These are phyloP conservation scores for Suillus cothurnatus DNA, from an alignment of 768 basidiomycete genomes.

Conservation along the genomic window DNA sequence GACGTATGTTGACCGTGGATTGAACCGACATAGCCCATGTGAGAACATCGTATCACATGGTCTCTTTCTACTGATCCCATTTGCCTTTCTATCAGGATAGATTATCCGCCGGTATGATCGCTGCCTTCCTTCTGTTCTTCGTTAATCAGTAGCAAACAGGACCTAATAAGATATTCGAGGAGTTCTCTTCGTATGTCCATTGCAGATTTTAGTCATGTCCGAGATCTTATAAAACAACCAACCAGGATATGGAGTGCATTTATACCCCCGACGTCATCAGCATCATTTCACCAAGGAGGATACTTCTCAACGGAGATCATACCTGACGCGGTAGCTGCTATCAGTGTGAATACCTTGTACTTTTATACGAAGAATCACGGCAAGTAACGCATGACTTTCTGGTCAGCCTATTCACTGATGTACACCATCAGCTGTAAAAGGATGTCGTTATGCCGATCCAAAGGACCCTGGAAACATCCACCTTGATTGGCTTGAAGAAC, in stretches of 20 bases:
- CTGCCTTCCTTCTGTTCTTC: conserved; percentile 1
- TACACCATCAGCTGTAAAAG: conserved; percentile 61
- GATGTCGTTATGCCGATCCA: conserved; percentile 61
- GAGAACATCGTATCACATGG: conserved; percentile 25
- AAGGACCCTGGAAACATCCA: conserved; percentile 85
- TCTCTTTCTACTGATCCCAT: conserved; percentile 4
- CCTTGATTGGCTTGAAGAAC: conserved; percentile 89
- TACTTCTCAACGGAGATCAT: conserved; percentile 83
- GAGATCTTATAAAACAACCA: conserved; percentile 15
- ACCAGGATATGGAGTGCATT: conserved; percentile 76
- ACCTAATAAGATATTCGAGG: conserved; percentile 66
- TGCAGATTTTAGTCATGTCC: neutral
- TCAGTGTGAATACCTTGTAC: conserved; percentile 88
- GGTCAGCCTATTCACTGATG: conserved; percentile 9
- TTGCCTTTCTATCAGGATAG: conserved; percentile 51
- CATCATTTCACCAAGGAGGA: conserved; percentile 84
- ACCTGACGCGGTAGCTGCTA: conserved; percentile 69
- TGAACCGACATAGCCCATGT: conserved; percentile 61
- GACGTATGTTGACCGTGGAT: conserved; percentile 19
- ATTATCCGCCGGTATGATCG: conserved; percentile 54
- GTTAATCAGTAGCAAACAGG: conserved; percentile 37
- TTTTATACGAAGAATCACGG: conserved; percentile 90
- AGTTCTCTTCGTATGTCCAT: conserved; percentile 62
- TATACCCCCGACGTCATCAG: conserved; percentile 76
- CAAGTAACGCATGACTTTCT: conserved; percentile 28